Base-by-base conservation (phyloP, 2,329 filamentous ascomycete genomes). In the Hymenoscyphus scutula region DNA sequence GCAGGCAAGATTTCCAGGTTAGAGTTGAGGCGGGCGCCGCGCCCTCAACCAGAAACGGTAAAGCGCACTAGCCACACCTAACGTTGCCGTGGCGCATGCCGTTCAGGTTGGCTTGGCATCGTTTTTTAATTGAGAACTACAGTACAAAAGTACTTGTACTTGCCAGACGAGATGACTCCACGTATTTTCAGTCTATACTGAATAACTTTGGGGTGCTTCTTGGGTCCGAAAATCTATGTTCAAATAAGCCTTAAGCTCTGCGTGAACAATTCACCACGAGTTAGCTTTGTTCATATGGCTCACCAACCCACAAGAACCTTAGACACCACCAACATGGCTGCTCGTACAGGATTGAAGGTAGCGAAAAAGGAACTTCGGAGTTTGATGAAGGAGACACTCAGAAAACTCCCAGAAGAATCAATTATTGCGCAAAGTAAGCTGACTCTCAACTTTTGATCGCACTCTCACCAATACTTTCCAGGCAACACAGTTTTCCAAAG, bases 341-440 rank as follows among this genome's bases (percentile, higher is more conserved):
- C 70, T 57, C 59, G 60, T 19, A 41, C 58, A 54, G 78, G 84
- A 58, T 76, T 92, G 61, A 82, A 82, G 67, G 80, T 82, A 62
- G 87, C 89, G 53, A 97, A 97, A 78, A 88, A 89, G 73, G 88
- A 91, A 70, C 80, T 97, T 65, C 84, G 93, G 62, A 81, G 80
- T 65, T 77, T 83, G 59, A 89, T 96, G 78, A 92, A 89, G 73
- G 78, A 83, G 67, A 81, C 81, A 34, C 81, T 97, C 23, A 81
- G 84, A 23, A 76, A 74, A 7, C 73, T 96, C 56, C 76, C 86
- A 1, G 77, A 82, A n/a, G 84, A 90, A 27, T 82, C 84, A 15
- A 80, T 92, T 60, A 74, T 77, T 60, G 74, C 77, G 53, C 92
- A 97, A 80, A 95, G 92, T 92, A 79, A 75, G 86, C 70, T 66